Evolutionary conservation across 2,329 filamentous ascomycete species (phyloP), one percentile per base, ranked within the genome.

Genomic region (Allantophomopsis lycopodina): DNA sequence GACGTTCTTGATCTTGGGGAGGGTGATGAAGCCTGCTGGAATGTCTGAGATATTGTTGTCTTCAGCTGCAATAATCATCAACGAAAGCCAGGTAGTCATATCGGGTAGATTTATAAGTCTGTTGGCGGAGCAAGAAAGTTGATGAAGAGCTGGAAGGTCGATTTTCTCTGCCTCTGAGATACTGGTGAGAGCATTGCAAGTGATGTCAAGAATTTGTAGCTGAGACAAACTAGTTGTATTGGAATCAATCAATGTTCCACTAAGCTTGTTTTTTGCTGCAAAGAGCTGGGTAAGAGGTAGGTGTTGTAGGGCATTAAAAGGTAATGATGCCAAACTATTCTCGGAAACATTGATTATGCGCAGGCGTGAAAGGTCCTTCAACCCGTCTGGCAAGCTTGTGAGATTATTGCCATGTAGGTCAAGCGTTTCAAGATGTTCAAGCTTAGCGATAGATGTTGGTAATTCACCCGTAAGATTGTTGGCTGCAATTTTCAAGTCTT

Each of bases 341-440:
- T 86, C 76, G 42, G 79, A 76, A 16, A 95, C 56, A 52, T 94
- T 89, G 38, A 96, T 63, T 8, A 83, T 71, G 18, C 83, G 78
- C 21, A 98, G 69, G 17, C 71, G 72, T 2, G 65, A 63, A 45
- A 96, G 69, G 20, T 73, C 71, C n/a, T 69, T 68, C 2, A 95
- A 55, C 11, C 72, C 71, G 8, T 70, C 60, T 0, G 87, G 84
- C 13, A 98, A 63, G 2, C 68, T 66, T 7, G 79, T 76, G 15
- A 98, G 68, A 44, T 76, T 74, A 59, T 98, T 98, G 12, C 73
- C 73, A 46, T 85, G 83, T 7, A 96, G 54, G 46, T 96, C 88
- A 7, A 96, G 65, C 14, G 78, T 70, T 55, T 95, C 87, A 1
- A 98, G 66, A 38, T 78, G 76, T 30, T 59, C 62, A 13, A 96